These are phyloP conservation scores for Arthroderma sp. DNA, from an alignment of 2,329 filamentous ascomycete genomes.

Conservation along the genomic window DNA sequence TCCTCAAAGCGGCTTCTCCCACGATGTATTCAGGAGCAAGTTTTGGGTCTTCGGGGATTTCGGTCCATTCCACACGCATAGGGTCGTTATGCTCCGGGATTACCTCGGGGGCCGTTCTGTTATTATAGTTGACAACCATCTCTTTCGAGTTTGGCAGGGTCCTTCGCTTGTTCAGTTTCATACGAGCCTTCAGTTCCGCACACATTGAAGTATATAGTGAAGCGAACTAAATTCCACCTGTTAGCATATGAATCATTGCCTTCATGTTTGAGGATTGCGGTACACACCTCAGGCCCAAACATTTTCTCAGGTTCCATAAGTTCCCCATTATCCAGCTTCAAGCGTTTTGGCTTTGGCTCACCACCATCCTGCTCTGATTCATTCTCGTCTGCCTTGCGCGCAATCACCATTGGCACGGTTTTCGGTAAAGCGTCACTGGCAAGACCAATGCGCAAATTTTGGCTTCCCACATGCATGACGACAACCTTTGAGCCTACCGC, in stretches of 20 bases:
- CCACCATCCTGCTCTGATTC: conserved; percentile 75
- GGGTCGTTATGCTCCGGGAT: conserved; percentile 94
- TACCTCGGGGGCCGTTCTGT: conserved; percentile 65
- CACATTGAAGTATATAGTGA: conserved; percentile 66
- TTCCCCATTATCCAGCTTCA: conserved; percentile 43
- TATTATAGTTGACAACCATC: conserved; percentile 86
- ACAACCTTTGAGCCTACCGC: conserved; percentile 75
- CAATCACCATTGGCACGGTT: conserved; percentile 85
- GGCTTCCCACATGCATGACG: conserved; percentile 87
- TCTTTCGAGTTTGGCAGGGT: conserved; percentile 97
- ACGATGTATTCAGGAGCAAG: conserved; percentile 66
- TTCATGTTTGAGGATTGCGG: neutral
- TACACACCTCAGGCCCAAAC: conserved; percentile 69
- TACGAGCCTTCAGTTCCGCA: conserved; percentile 73
- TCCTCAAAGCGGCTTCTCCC: conserved; percentile 66
- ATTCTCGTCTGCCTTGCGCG: conserved; percentile 60
- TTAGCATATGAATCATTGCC: conserved; percentile 3
- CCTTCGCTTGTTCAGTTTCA: conserved; percentile 87
- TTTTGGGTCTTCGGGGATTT: conserved; percentile 46
- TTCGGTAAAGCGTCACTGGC: conserved; percentile 93
- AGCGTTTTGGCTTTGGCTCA: conserved; percentile 58
- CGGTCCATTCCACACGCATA: conserved; percentile 89
- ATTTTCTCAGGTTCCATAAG: conserved; percentile 54
- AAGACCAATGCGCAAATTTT: conserved; percentile 85
- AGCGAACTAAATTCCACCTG: conserved; percentile 34